Base-by-base conservation (phyloP, 441 rosid genomes). In the Arabidopsis hybrid region DNA sequence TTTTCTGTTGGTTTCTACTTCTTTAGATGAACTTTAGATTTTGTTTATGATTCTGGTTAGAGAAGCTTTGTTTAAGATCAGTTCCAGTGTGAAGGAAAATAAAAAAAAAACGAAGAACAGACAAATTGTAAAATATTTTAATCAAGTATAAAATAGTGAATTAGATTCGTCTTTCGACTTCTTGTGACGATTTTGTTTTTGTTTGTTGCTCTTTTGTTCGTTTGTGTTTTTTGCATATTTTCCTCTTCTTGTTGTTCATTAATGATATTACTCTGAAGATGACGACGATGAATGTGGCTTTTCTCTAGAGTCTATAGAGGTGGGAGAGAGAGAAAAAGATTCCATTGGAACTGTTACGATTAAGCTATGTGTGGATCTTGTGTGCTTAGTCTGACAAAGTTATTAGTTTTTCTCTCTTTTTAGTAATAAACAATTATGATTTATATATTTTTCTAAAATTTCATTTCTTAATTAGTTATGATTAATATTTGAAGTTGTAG, bases 311-410 rank as follows among this genome's bases (percentile, higher is more conserved):
- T 51, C 51, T 69, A 38, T 8, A 1, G 50, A 43, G 61, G 13
- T 71, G 49, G 69, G 78, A 82, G 49, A 47, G 51, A 14, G n/a
- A 14, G 32, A 58, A 45, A 60, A 73, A 79, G 85, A 81, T 81
- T 82, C 83, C 86, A 62, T 79, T 85, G 72, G 83, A 79, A 69
- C 81, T 70, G 82, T 70, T 79, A 79, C 79, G 72, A 79, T 78
- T 47, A 76, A 70, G 75, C 71, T 65, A 18, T 68, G 75, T 66
- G 78, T 77, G 78, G 87, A 85, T 89, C 88, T 79, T 84, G 65
- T 67, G 77, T 75, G 77, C 72, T 47, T 46, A 59, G 67, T 63
- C 84, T 67, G 85, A 81, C 80, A 71, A 45, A 4, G 17, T 70
- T 36, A 67, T 71, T 71, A 61, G 36, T 75, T 65, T 43, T 78